phyloP scores from a whole-genome alignment of 179 eudicot genomes.

The Spergularia azorica region DNA sequence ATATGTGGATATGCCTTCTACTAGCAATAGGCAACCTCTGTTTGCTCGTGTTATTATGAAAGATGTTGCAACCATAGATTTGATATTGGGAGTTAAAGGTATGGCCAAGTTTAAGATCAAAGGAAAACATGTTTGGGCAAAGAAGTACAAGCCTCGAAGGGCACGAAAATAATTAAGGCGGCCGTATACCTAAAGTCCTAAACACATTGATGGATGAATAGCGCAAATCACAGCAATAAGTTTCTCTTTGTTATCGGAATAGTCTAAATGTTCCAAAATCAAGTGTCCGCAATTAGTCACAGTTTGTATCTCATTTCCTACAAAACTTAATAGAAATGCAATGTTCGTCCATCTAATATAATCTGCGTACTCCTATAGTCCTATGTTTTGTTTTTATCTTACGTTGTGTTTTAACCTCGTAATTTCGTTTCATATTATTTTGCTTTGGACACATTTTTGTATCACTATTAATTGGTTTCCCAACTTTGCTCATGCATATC shows the following conservation, averaged over 20 bases:
- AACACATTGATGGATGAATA: too few species aligned
- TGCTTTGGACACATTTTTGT: too few species aligned
- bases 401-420: background rate
- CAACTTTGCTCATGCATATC: too few species aligned
- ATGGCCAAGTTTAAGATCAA: slow-evolving; percentile 25
- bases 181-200: too few species aligned
- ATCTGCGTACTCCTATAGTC: too few species aligned
- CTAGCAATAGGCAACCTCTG: background rate
- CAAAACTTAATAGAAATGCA: background rate
- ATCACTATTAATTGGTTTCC: too few species aligned
- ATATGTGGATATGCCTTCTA: slow-evolving; percentile 12
- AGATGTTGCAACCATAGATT: slow-evolving; percentile 23
- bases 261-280: too few species aligned
- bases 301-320: slow-evolving; percentile 8
- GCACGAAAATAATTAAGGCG: background rate
- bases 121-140: slow-evolving; percentile 35
- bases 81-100: slow-evolving; percentile 2
- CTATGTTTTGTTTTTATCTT: background rate
- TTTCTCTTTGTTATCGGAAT: too few species aligned
- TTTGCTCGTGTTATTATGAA: slow-evolving; percentile 31
- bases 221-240: background rate
- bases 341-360: background rate
- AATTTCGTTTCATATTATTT: background rate
- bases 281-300: too few species aligned
- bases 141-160: slow-evolving; percentile 22